Base-by-base conservation (phyloP, 345 rosid species). In the Aquilaria yunnanensis region DNA sequence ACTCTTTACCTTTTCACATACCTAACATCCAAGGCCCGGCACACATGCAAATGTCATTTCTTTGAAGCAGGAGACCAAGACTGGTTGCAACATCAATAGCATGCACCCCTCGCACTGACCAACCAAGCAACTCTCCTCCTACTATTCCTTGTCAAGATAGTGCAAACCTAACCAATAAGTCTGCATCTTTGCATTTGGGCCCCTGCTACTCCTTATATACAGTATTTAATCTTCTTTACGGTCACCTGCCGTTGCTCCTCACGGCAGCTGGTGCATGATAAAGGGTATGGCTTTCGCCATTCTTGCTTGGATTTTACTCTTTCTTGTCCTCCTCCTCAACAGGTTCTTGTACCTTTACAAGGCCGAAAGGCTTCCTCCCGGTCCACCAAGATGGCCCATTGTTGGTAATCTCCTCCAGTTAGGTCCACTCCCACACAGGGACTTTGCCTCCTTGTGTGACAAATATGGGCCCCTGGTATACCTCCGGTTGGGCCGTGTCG, bases 401-500 rank as follows among this genome's bases (percentile, higher is more conserved):
- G 68, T 88, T 9, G 98, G 98, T 32, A 93, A 88, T 73, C 94
- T 93, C 62, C 90, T 93, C 51, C 98, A 88, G 9, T 34, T 92
- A 56, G 82, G 90, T 14, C 88, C 30, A 13, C 77, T 81, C 61
- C 97, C 97, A 47, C 98, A 90, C 53, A 61, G 90, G 5, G 96
- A 90, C 71, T 52, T 93, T 0, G 92, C 98, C 10, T 56, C 83
- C 0, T 56, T 90, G 0, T 90, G 97, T 65, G 68, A 77, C 54
- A 77, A 70, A 55, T 89, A 93, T 43, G 96, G 97, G 43, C 86
- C 94, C 2, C 51, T 93, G 12, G 96, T 89, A 57, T 87, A 93
- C 74, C 94, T 93, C 60, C 82, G 82, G 1, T 88, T 93, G 0
- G 97, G 98, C 2, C 77, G 56, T 41, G 60, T 89, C 0, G 88